phyloP scores from a whole-genome alignment of 345 rosid species.

The Arabidopsis suecica region DNA sequence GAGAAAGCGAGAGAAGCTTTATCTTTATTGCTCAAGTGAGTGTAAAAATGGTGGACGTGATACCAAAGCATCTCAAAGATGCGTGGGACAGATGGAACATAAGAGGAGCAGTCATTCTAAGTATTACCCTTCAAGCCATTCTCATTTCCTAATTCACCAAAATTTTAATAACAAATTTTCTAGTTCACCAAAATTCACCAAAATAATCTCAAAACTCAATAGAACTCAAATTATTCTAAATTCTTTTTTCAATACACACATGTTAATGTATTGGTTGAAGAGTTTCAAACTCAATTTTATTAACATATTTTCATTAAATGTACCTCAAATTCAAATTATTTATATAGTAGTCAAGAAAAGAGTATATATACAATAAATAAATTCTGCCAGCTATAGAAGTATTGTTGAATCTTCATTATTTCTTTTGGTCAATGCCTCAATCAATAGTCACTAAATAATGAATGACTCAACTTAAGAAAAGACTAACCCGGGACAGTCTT shows the following conservation, averaged over 20 bases:
- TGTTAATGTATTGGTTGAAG: not conserved
- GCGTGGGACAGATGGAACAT: constrained; percentile 66
- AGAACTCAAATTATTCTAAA: too few species aligned
- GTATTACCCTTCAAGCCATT: constrained; percentile 59
- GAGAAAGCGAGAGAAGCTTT: not conserved
- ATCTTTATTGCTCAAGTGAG: not conserved
- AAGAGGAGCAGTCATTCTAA: constrained; percentile 58
- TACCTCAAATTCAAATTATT: not conserved
- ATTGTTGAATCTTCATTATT: not conserved
- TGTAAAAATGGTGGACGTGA: constrained; percentile 42
- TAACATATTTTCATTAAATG: not conserved
- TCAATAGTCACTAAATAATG: not conserved
- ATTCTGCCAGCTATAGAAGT: not conserved
- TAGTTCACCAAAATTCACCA: too few species aligned
- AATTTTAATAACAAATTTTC: too few species aligned
- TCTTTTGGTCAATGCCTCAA: not conserved
- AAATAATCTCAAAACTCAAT: too few species aligned
- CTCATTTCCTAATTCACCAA: constrained; percentile 52
- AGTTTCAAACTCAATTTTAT: not conserved
- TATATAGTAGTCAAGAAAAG: not conserved
- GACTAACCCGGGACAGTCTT: not conserved
- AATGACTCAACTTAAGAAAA: not conserved
- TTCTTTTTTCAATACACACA: too few species aligned
- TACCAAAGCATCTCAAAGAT: constrained; percentile 44
- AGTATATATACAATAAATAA: not conserved